Base-by-base conservation (phyloP, 2,329 filamentous ascomycete species). In the Sporothrix brasiliensis region DNA sequence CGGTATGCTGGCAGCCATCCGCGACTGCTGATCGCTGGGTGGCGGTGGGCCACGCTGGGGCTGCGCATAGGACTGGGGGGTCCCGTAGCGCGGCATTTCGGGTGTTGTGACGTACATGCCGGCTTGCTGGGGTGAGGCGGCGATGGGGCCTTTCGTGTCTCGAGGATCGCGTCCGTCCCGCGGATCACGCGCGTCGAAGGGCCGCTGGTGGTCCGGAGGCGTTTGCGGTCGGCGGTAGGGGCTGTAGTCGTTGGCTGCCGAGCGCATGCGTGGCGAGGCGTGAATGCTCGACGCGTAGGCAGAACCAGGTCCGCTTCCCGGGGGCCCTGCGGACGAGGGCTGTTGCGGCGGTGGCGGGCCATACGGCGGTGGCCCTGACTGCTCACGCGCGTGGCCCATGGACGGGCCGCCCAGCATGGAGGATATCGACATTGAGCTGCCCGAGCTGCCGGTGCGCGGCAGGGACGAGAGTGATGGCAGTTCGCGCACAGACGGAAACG, bases 161-260 rank as follows among this genome's bases (percentile, higher is more conserved):
- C 69, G 52, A 79, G 67, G 67, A 30, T 67, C 87, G 3, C 81
- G 82, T n/a, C 80, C 81, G 3, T 80, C 81, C 75, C 85, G 80
- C 13, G 69, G 54, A 72, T 83, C 77, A 13, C 74, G 71, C 73
- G 76, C 77, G 69, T 76, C 63, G 70, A 88, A 83, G 80, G 88
- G 81, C 75, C 87, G 84, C 61, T 85, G 82, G 72, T 89, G 88
- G 58, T 93, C 91, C n/a, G 91, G 69, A 5, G 73, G 91, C 0
- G 91, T 93, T 71, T 91, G 88, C 2, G 91, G 91, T 72, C 90
- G 84, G 73, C 89, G 85, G 77, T 86, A 90, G 5, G 85, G 83
- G 67, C 81, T 82, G 72, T 91, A 90, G 21, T 91, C 89, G 72
- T 87, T 79, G 0, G 84, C 81, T 2, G 84, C 80, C 34, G 83